Base-by-base conservation (phyloP, 192 early-diverging fungal genomes). In the Entomortierella lignicola region DNA sequence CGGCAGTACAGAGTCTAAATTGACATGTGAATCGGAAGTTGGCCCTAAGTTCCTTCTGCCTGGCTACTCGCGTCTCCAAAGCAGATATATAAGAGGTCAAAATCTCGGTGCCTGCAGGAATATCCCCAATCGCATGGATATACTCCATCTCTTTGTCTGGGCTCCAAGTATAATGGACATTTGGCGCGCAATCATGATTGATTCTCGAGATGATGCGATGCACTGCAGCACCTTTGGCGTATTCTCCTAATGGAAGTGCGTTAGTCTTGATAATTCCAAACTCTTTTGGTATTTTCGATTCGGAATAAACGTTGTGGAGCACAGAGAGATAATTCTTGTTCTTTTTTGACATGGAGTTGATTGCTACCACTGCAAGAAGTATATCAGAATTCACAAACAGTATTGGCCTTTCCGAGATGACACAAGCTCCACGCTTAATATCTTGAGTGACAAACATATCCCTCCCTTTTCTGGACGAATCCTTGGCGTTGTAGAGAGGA, bases 11-110 rank as follows among this genome's bases (percentile, higher is more conserved):
- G 34, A 68, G 42, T 47, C 32, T 57, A 39, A 55, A 68, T 18
- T 39, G 66, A 55, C 66, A 68, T 11, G 44, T 43, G 55, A 68
- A 68, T 37, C 50, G 44, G 55, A 68, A 68, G 23, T 68, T 59
- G 29, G 31, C 17, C 21, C 18, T 44, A 59, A 68, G 66, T 20
- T 44, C 26, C 44, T 27, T 25, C 56, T 34, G 20, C 47, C 55
- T 39, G 20, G 44, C 66, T 43, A 50, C 29, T 26, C 55, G 66
- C n/a, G 50, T 39, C 42, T 27, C 8, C 18, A 59, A 37, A 23
- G 66, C 43, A 21, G 48, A 42, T 42, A 68, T 23, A 59, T 68
- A 68, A 55, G 43, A 34, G 47, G 66, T 68, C 42, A 68, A 44
- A 23, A 68, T 68, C 50, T 68, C 66, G 44, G 31, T 26, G 18